A percentile compares a stretch with the other conserved stretches of the same genome.
Conservation (phyloP, 2,329 filamentous ascomycete genomes). For the Onygenales sp. region DNA sequence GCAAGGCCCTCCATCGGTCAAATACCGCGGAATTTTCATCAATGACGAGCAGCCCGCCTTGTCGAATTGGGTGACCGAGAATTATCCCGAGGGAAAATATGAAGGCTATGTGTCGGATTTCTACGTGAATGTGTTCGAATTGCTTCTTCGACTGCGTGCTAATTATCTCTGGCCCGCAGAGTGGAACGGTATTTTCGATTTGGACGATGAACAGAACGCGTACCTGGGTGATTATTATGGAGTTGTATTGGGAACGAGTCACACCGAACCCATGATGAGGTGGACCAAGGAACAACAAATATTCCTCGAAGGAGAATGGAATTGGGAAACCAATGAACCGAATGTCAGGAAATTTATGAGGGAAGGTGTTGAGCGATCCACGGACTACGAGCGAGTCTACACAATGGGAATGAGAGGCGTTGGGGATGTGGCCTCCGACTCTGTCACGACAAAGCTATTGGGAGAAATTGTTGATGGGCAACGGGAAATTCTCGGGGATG, state of each 20-base stretch:
- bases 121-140: conserved; percentile 60
- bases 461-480: conserved; percentile 53
- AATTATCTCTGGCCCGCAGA: conserved; percentile 69
- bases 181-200: conserved; percentile 63
- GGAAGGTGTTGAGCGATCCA: conserved; percentile 56
- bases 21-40: conserved; percentile 61
- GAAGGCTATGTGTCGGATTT: conserved; percentile 50
- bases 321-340: conserved; percentile 59
- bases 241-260: conserved; percentile 62
- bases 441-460: conserved; percentile 46
- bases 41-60: conserved; percentile 61
- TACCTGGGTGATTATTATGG: conserved; percentile 63
- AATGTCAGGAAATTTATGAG: conserved; percentile 60
- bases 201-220: conserved; percentile 60
- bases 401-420: conserved; percentile 61
- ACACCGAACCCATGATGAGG: conserved; percentile 62
- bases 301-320: conserved; percentile 50
- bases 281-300: conserved; percentile 35
- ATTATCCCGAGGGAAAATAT: conserved; percentile 25
- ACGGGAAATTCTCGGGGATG: conserved; percentile 46
- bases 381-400: conserved; percentile 56
- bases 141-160: conserved; percentile 58
- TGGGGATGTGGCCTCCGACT: conserved; percentile 48
- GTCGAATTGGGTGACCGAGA: conserved; percentile 52
- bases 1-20: conserved; percentile 52